Conservation (phyloP, 208 protist species). For the Herpetomonas muscarum region DNA sequence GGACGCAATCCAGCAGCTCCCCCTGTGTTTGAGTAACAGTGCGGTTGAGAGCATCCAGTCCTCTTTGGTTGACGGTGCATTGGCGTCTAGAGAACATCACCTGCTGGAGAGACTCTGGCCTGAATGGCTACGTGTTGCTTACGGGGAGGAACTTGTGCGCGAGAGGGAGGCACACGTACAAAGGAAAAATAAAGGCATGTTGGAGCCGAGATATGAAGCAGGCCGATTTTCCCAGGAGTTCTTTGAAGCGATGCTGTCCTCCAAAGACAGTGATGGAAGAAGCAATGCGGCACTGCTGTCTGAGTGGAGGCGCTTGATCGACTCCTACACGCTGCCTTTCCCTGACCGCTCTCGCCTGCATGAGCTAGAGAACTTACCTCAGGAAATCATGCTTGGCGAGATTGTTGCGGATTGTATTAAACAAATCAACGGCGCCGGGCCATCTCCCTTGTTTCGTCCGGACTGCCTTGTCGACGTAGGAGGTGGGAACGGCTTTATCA, state of each 20-base stretch:
- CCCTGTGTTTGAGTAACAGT: background rate
- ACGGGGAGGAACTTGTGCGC: background rate
- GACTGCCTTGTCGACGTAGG: slow-evolving; percentile 36
- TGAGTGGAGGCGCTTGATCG: slow-evolving; percentile 43
- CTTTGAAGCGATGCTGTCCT: background rate
- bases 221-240: background rate
- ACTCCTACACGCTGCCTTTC: slow-evolving; percentile 57
- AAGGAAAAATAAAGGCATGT: background rate
- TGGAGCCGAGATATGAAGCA: background rate
- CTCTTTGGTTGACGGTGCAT: background rate
- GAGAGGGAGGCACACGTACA: background rate
- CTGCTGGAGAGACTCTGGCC: background rate
- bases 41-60: background rate
- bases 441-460: background rate
- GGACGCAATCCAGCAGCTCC: background rate
- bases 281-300: background rate
- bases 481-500: slow-evolving; percentile 45
- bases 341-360: slow-evolving; percentile 75
- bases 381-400: slow-evolving; percentile 78
- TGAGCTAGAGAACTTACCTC: slow-evolving; percentile 79
- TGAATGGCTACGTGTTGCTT: background rate
- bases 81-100: background rate
- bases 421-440: background rate
- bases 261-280: too few species aligned
- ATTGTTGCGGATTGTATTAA: slow-evolving; percentile 24